Conservation (phyloP, 768 basidiomycete genomes). For the Boletus pseudopeckii region DNA sequence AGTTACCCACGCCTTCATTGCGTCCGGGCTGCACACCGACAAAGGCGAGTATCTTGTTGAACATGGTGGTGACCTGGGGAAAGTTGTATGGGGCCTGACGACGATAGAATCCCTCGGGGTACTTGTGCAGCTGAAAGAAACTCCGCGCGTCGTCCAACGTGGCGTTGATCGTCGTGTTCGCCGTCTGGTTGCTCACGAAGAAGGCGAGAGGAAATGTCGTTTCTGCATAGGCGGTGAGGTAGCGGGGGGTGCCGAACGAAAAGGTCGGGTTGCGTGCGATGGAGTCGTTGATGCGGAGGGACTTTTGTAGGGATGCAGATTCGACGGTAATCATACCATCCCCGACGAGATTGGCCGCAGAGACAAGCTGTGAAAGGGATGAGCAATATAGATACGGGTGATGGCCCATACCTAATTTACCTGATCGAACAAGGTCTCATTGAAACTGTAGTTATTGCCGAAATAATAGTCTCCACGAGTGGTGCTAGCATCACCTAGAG, state of each 20-base stretch:
- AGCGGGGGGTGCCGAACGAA: slow-evolving; percentile 19
- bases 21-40: slow-evolving; percentile 11
- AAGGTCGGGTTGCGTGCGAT: slow-evolving; percentile 23
- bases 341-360: slow-evolving; percentile 18
- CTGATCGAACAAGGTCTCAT: slow-evolving; percentile 23
- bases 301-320: slow-evolving; percentile 18
- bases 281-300: slow-evolving; percentile 21
- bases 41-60: neutral
- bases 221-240: slow-evolving; percentile 22
- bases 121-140: slow-evolving; percentile 16
- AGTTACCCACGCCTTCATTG: slow-evolving; percentile 19
- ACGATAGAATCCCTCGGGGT: slow-evolving; percentile 18
- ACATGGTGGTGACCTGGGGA: neutral
- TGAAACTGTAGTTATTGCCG: slow-evolving; percentile 24
- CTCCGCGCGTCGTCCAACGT: slow-evolving; percentile 15
- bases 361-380: slow-evolving; percentile 7
- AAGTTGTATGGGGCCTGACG: slow-evolving; percentile 16
- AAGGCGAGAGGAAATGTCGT: slow-evolving; percentile 22
- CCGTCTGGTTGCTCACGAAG: slow-evolving; percentile 14
- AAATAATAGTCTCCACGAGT: slow-evolving; percentile 24
- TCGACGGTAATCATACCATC: slow-evolving; percentile 17
- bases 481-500: slow-evolving; percentile 21
- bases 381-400: neutral
- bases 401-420: neutral
- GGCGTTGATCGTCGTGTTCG: slow-evolving; percentile 11